phyloP scores from a whole-genome alignment of 1,139 yeast species.

The Protomyces arabidopsidicola region DNA sequence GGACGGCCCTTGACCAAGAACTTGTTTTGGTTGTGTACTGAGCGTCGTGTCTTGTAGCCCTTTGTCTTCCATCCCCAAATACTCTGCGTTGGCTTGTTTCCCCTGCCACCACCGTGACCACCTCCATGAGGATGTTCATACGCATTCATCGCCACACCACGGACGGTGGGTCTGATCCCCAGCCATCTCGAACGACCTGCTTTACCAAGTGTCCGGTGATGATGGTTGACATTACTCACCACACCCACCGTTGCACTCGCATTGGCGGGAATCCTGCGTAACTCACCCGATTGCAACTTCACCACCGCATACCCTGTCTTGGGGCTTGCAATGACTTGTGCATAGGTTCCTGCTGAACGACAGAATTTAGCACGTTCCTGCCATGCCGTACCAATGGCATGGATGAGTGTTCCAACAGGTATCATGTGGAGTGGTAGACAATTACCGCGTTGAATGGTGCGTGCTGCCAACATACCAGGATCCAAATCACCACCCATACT shows the following conservation, averaged over 20 bases:
- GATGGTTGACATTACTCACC: conserved; percentile 92
- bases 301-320: conserved; percentile 70
- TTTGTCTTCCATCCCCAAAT: conserved; percentile 94
- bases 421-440: conserved; percentile 89
- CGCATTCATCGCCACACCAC: conserved; percentile 99
- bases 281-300: conserved; percentile 85
- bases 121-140: conserved; percentile 99
- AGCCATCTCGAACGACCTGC: conserved; percentile 93
- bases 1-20: conserved; percentile 68
- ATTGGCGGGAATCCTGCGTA: conserved; percentile 76
- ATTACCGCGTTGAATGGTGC: conserved; percentile 89
- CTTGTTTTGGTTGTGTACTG: conserved; percentile 68
- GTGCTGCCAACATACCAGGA: conserved; percentile 82
- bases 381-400: conserved; percentile 72
- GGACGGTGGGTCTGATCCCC: conserved; percentile 90
- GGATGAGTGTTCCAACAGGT: conserved; percentile 87
- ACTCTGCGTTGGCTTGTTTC: conserved; percentile 86
- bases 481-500: conserved; percentile 84
- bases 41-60: conserved; percentile 90
- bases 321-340: conserved; percentile 75
- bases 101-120: conserved; percentile 99
- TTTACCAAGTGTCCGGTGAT: conserved; percentile 84
- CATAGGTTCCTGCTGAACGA: conserved; percentile 92
- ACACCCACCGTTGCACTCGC: conserved; percentile 94
- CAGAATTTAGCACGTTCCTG: conserved; percentile 88